Percentiles rank a stretch among this genome's conserved stretches.
Conservation (phyloP, 495 filamentous ascomycete genomes). For the Penicillium robsamsonii region DNA sequence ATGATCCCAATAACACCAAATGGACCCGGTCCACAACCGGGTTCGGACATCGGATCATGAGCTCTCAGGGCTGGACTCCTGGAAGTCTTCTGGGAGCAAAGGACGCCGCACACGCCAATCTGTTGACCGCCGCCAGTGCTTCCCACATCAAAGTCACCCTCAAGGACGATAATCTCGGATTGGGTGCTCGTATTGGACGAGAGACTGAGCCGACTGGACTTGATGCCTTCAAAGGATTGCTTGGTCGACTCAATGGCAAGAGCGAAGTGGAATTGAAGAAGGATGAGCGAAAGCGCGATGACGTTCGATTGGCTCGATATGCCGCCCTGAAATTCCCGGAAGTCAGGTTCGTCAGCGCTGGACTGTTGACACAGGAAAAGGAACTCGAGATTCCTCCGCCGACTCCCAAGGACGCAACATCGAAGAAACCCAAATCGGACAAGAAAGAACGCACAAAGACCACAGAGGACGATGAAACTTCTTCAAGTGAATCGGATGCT, state of each 20-base stretch:
- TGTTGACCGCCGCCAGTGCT: slow-evolving; percentile 71
- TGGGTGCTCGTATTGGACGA: slow-evolving; percentile 71
- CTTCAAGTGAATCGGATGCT: slow-evolving; percentile 9
- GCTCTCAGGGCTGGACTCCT: slow-evolving; percentile 85
- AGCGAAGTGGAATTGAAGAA: slow-evolving; percentile 62
- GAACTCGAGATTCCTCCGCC: slow-evolving; percentile 28
- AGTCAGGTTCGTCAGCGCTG: slow-evolving; percentile 79
- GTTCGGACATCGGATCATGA: slow-evolving; percentile 85
- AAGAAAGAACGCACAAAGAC: slow-evolving; percentile 5
- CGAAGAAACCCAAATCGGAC: slow-evolving; percentile 27
- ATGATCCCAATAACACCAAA: slow-evolving; percentile 90
- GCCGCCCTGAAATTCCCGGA: slow-evolving; percentile 66
- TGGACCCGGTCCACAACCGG: slow-evolving; percentile 79
- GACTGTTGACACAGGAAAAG: slow-evolving; percentile 71
- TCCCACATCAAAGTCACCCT: slow-evolving; percentile 75
- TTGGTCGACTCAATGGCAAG: slow-evolving; percentile 89
- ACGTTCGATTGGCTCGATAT: slow-evolving; percentile 64
- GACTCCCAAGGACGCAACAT: slow-evolving; percentile 19
- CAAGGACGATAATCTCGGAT: slow-evolving; percentile 85
- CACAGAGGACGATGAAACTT: slow-evolving; percentile 10
- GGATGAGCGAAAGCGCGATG: slow-evolving; percentile 60
- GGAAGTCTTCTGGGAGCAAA: slow-evolving; percentile 75
- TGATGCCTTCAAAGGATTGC: slow-evolving; percentile 75
- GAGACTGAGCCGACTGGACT: slow-evolving; percentile 75
- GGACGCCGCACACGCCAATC: slow-evolving; percentile 66